A percentile compares a stretch with the other conserved stretches of the same genome.
These are phyloP conservation scores for Coprinopsis marcescibilis DNA, from an alignment of 768 basidiomycete species.

Conservation along the genomic window DNA sequence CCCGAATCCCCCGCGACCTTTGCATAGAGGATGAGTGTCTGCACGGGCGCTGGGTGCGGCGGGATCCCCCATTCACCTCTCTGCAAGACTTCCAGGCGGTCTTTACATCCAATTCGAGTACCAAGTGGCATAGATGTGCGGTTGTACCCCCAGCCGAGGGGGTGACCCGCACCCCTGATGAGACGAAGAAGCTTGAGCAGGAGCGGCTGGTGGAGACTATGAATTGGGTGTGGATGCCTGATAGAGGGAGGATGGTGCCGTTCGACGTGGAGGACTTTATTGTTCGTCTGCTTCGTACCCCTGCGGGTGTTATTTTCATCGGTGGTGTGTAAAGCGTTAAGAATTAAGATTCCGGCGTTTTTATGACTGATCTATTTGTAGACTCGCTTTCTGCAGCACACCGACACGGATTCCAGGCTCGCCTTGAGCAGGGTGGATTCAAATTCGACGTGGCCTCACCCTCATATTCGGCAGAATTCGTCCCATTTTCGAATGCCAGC, in stretches of 20 bases:
- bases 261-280: conserved; percentile 15
- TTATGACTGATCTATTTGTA: neutral
- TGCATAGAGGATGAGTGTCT: conserved; percentile 13
- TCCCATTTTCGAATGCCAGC: conserved; percentile 3
- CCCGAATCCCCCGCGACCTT: no score
- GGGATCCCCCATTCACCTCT: conserved; percentile 13
- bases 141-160: neutral
- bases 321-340: conserved; percentile 10
- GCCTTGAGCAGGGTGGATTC: conserved; percentile 7
- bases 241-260: conserved; percentile 7
- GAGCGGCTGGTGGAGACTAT: conserved; percentile 13
- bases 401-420: conserved; percentile 10
- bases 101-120: conserved; percentile 3
- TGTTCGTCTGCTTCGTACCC: conserved; percentile 13
- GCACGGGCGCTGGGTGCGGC: conserved; percentile 11
- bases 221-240: conserved; percentile 17
- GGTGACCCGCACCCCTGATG: conserved; percentile 5
- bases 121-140: conserved; percentile 1
- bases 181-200: conserved; percentile 9
- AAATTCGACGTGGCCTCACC: conserved; percentile 9
- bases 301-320: conserved; percentile 16
- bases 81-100: conserved; percentile 13
- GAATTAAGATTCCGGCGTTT: neutral
- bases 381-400: conserved; percentile 12
- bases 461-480: no score